Evolutionary conservation across 2,329 filamentous ascomycete genomes (phyloP), one percentile per base, ranked within the genome.

Genomic region (Metarhizium rileyi): DNA sequence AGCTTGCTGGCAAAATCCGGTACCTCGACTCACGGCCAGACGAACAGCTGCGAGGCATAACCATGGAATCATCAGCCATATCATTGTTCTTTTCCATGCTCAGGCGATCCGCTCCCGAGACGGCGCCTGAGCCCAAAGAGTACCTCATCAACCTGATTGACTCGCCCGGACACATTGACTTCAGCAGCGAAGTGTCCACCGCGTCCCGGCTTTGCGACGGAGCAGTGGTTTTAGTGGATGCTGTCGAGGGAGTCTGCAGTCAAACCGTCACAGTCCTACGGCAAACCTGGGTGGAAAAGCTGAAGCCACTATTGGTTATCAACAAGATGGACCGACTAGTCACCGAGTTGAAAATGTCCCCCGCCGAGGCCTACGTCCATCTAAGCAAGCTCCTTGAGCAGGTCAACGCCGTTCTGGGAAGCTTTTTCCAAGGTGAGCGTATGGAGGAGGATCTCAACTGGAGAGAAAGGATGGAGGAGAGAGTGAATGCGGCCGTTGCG

Each of bases 1-100:
- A 97, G 66, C 77, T 97, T 62, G 93, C 93, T 50, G 93, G 93
- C 66, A 97, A 97, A 75, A 94, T 98, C 68, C 86, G 93, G 57
- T 98, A 97, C 63, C 82, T 98, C 52, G 93, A 98, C 70, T 97
- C 93, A 22, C 78, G 93, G 41, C 91, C 91, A 1, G 93, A 98
- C 68, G 93, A 98, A 67, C 93, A 98, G 70, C 79, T 87, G 16
- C 85, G 93, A 56, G 93, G 93, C 50, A 98, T 98, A 63, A 98
- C 93, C n/a, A 98, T 98, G 93, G 93, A 98, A 67, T 97, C 93
- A 0, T 97, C 91, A 5, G 93, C 93, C 54, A 98, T 98, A 56
- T 97, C 93, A 0, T 75, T 98, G 30, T 94, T 87, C 69, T 98
- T 98, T 66, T 94, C 90, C 33, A 88, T 97, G 78, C 73, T 95